Evolutionary conservation across 768 basidiomycete species (phyloP).

Genomic region (Agaricus sinodeliciosus): DNA sequence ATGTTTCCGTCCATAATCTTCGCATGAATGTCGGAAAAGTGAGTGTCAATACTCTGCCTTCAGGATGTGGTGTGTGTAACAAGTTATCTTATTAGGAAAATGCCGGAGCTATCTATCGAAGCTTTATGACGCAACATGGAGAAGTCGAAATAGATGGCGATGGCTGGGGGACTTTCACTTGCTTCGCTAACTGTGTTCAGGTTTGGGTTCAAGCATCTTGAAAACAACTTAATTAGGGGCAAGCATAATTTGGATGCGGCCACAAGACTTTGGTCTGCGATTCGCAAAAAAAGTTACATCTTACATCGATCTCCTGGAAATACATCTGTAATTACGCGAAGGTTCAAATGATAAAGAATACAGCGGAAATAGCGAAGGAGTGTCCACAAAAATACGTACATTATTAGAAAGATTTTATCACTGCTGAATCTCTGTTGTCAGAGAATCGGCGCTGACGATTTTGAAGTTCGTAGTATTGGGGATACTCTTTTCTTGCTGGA

Average conservation of each 20-base stretch:
- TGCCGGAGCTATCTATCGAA: slow-evolving; percentile 35
- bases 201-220: slow-evolving; percentile 42
- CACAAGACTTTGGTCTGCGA: too few species aligned
- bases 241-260: too few species aligned
- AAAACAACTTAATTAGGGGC: too few species aligned
- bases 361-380: not conserved
- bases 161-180: slow-evolving; percentile 68
- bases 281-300: not conserved
- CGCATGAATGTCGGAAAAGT: slow-evolving; percentile 67
- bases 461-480: slow-evolving; percentile 12
- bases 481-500: slow-evolving; percentile 13
- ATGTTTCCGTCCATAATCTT: slow-evolving; percentile 33
- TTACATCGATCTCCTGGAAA: not conserved
- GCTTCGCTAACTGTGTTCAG: slow-evolving; percentile 46
- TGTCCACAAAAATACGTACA: not conserved
- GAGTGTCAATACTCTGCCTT: slow-evolving; percentile 18
- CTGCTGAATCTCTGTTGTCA: slow-evolving; percentile 3
- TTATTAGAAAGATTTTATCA: slow-evolving; percentile 3
- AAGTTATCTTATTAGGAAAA: slow-evolving; percentile 21
- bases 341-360: not conserved
- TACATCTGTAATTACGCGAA: slow-evolving; percentile 4
- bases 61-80: slow-evolving; percentile 4
- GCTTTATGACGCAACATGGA: slow-evolving; percentile 41
- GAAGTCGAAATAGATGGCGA: slow-evolving; percentile 37
- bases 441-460: slow-evolving; percentile 5